A percentile compares a stretch with the other conserved stretches of the same genome.
phyloP scores from a whole-genome alignment of 805 yeast species.

The Pichia cabralensis region DNA sequence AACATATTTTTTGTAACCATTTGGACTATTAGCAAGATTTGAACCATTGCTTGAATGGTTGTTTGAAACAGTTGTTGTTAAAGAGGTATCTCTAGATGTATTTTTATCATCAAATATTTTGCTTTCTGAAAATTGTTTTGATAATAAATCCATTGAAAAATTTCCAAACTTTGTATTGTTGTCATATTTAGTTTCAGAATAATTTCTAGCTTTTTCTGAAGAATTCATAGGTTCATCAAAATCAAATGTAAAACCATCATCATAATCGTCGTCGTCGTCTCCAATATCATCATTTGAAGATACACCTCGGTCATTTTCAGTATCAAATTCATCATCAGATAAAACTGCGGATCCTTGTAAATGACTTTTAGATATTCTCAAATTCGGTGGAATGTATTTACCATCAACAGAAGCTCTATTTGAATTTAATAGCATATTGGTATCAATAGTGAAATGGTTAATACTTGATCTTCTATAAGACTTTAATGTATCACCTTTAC shows the following conservation, averaged over 20 bases:
- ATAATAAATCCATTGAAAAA: conserved; percentile 8
- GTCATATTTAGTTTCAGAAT: too few species aligned
- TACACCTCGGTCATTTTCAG: conserved; percentile 12
- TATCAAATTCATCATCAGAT: conserved; percentile 25
- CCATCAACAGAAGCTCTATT: conserved; percentile 26
- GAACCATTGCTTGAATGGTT: conserved; percentile 20
- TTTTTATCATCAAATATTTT: conserved; percentile 7
- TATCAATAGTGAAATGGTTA: too few species aligned
- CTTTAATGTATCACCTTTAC: conserved; percentile 53
- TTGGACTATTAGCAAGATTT: conserved; percentile 11
- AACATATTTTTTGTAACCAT: conserved; percentile 26
- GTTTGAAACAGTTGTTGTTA: conserved; percentile 18
- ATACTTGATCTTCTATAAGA: conserved; percentile 25
- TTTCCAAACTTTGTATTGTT: too few species aligned
- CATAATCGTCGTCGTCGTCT: background rate
- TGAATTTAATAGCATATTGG: too few species aligned
- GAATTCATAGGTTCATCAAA: too few species aligned
- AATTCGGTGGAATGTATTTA: conserved; percentile 64
- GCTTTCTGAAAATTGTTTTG: conserved; percentile 11
- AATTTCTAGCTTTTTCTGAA: too few species aligned
- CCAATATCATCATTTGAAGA: conserved; percentile 8
- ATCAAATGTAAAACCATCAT: conserved; percentile 32
- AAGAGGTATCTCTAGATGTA: conserved; percentile 20
- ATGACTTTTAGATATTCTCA: conserved; percentile 12
- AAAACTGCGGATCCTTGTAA: conserved; percentile 12